These are phyloP conservation scores for Rickenella mellea DNA, from an alignment of 768 basidiomycete species.

Conservation along the genomic window DNA sequence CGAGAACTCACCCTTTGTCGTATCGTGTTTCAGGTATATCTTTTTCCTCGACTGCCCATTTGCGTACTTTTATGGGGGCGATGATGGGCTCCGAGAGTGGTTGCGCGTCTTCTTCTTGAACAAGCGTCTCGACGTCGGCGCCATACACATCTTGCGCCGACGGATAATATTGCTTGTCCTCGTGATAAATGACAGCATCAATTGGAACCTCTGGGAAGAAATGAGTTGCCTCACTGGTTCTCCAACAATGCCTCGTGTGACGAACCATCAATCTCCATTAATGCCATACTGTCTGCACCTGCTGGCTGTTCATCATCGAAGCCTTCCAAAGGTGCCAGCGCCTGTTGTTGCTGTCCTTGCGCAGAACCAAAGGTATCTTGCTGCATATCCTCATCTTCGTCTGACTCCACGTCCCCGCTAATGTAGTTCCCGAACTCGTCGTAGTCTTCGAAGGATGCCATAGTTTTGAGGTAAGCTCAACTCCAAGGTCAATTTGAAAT, in stretches of 20 bases:
- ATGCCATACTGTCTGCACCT: slow-evolving; percentile 37
- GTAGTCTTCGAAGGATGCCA: slow-evolving; percentile 67
- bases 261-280: slow-evolving; percentile 84
- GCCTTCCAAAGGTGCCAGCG: slow-evolving; percentile 63
- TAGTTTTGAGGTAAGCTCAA: slow-evolving; percentile 10
- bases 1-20: slow-evolving; percentile 74
- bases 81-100: slow-evolving; percentile 92
- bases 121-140: slow-evolving; percentile 86
- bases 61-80: slow-evolving; percentile 88
- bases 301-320: slow-evolving; percentile 65
- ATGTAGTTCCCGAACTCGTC: slow-evolving; percentile 98
- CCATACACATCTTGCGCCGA: slow-evolving; percentile 90
- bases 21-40: slow-evolving; percentile 95
- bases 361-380: slow-evolving; percentile 27
- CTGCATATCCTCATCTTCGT: slow-evolving; percentile 58
- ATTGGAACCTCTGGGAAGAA: slow-evolving; percentile 53
- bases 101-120: slow-evolving; percentile 97
- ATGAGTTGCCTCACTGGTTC: background rate
- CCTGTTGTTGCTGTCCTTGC: slow-evolving; percentile 24
- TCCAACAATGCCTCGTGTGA: background rate
- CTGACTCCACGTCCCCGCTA: slow-evolving; percentile 88
- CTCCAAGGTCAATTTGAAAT: background rate
- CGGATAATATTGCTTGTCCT: slow-evolving; percentile 98
- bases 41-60: slow-evolving; percentile 93
- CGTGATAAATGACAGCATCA: slow-evolving; percentile 83